Base-by-base conservation (phyloP, 352 stramenopile genomes). In the Pythium insidiosum region DNA sequence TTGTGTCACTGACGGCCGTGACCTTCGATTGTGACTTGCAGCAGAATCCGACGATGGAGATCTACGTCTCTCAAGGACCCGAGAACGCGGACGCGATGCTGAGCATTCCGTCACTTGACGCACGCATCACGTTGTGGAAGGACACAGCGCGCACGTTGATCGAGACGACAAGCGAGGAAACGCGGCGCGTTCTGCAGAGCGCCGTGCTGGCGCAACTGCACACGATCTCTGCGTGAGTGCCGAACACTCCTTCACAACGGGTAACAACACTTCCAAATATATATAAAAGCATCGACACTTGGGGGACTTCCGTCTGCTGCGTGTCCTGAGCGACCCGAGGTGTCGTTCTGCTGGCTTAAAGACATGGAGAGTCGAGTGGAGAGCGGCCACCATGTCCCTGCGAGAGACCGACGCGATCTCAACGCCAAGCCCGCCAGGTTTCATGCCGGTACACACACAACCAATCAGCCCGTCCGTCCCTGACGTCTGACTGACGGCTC, bases 11-110 rank as follows among this genome's bases (percentile, higher is more conserved):
- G 20, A 30, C 6, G 13, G n/a, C 54, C 5, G 36, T 28, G 22
- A 26, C 9, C 24, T 20, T 12, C 18, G 5, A 58, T 34, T 50
- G 29, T 36, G 7, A 37, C 15, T 40, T 26, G 16, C 43, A 91
- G 79, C 68, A 89, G 30, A 70, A 89, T 25, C 51, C 63, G 12
- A 61, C 78, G 31, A 66, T 76, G 2, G 72, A 86, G 31, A 73
- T 88, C 15, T 88, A 88, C 43, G 73, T 88, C 44, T 88, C 78
- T n/a, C 74, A 87, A 44, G 76, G 76, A 0, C 78, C 83, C 22
- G 68, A 77, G 44, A 77, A 84, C 38, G 73, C 75, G 3, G 79
- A 91, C 15, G 75, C 85, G 24, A 82, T 88, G 47, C 78, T 91
- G 58, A 91, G 71, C 40, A 88, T 91, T 34, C 79, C 79, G 23